Conservation (phyloP, 805 yeast species). For the Monosporozyma unispora region DNA sequence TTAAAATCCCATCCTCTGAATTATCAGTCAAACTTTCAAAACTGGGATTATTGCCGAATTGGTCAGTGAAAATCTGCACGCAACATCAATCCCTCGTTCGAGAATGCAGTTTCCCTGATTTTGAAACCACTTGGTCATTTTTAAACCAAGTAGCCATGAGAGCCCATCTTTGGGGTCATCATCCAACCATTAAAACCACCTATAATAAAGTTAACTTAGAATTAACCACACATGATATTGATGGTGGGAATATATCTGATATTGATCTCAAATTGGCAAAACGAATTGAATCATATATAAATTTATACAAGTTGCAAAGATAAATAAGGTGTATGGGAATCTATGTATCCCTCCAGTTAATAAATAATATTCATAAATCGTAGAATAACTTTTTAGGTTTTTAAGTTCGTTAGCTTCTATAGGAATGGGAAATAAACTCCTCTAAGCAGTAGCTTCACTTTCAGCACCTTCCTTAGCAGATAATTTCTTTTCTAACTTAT, state of each 20-base stretch:
- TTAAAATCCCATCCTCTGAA: conserved; percentile 20
- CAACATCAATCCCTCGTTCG: not conserved
- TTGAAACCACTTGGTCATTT: conserved; percentile 60
- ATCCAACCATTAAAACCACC: conserved; percentile 57
- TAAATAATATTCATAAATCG: not conserved
- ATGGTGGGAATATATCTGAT: conserved; percentile 37
- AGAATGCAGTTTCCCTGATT: conserved; percentile 35
- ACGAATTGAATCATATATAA: conserved; percentile 33
- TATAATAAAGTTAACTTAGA: conserved; percentile 49
- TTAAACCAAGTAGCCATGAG: conserved; percentile 48
- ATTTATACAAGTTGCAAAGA: conserved; percentile 6
- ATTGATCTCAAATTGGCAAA: conserved; percentile 52
- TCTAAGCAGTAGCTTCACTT: not conserved
- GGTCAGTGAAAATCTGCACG: not conserved
- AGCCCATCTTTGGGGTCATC: conserved; percentile 55
- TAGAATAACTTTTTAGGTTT: not conserved
- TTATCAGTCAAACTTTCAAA: conserved; percentile 6
- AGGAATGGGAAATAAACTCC: not conserved
- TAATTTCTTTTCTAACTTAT: conserved; percentile 62
- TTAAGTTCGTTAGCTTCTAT: not conserved
- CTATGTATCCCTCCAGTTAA: not conserved
- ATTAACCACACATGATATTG: conserved; percentile 58
- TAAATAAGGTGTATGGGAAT: not conserved
- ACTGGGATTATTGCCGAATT: not conserved
- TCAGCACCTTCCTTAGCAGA: conserved; percentile 11